phyloP scores from a whole-genome alignment of 2,329 filamentous ascomycete genomes.

The Fusarium ambrosium region DNA sequence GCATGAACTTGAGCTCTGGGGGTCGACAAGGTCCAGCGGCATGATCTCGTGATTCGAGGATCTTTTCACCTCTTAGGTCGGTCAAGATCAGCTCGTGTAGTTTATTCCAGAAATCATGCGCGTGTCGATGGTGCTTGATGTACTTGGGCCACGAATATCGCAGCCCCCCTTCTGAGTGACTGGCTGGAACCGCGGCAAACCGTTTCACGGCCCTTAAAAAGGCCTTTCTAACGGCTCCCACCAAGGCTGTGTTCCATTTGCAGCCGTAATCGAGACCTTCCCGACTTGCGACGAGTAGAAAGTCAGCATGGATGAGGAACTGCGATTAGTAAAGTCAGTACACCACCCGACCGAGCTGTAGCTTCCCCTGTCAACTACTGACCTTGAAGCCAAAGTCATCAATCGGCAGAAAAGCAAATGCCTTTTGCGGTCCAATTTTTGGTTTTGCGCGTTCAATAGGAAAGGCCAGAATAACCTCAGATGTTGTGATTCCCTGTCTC shows the following conservation, averaged over 20 bases:
- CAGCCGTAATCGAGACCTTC: background rate
- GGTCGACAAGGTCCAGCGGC: background rate
- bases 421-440: background rate
- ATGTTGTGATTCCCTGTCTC: background rate
- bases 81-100: background rate
- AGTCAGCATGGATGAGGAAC: background rate
- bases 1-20: background rate
- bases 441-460: background rate
- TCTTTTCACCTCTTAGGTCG: background rate
- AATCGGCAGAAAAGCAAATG: background rate
- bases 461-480: background rate
- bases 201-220: background rate
- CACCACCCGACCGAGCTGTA: too few species aligned
- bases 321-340: background rate
- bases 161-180: background rate
- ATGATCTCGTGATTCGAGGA: background rate
- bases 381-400: background rate
- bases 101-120: background rate
- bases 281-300: background rate
- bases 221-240: background rate
- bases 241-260: background rate
- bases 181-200: background rate
- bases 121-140: background rate
- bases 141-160: constrained; percentile 1
- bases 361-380: background rate